A percentile compares a stretch with the other conserved stretches of the same genome.
Evolutionary conservation across 495 filamentous ascomycete species (phyloP).

Genomic region (Penicillium nucicola): DNA sequence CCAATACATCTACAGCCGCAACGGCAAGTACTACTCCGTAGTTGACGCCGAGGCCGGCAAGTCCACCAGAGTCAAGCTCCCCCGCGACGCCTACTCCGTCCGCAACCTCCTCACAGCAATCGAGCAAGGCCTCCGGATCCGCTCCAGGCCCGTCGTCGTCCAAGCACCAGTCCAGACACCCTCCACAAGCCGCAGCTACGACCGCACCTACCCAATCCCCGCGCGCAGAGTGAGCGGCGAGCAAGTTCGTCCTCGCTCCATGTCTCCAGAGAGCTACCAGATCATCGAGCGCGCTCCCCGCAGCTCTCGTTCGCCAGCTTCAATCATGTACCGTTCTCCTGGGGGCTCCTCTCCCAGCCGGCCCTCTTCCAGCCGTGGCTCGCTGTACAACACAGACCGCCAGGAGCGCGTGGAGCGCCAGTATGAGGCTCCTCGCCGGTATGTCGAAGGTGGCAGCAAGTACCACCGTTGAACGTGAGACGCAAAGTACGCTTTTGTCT

Average conservation of each 20-base stretch:
- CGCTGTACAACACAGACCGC: conserved; percentile 38
- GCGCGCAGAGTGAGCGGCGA: conserved; percentile 26
- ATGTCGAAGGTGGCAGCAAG: conserved; percentile 24
- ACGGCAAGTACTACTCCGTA: conserved; percentile 44
- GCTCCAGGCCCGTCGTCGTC: conserved; percentile 11
- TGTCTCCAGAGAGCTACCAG: conserved; percentile 17
- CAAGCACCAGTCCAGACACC: conserved; percentile 11
- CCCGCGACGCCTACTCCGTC: conserved; percentile 32
- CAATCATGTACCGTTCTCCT: conserved; percentile 35
- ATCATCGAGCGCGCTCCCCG: conserved; percentile 41
- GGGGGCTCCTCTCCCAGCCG: conserved; percentile 28
- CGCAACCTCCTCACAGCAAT: conserved; percentile 47
- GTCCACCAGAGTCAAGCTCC: conserved; percentile 47
- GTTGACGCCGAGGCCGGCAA: conserved; percentile 45
- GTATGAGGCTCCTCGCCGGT: conserved; percentile 23
- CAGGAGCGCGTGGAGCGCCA: conserved; percentile 36
- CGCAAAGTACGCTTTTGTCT: not conserved
- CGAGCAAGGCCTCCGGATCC: conserved; percentile 43
- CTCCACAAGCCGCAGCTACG: conserved; percentile 37
- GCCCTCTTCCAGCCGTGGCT: conserved; percentile 39
- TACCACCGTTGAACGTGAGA: conserved; percentile 30
- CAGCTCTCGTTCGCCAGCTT: conserved; percentile 6
- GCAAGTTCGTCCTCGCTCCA: conserved; percentile 15
- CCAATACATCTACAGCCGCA: conserved; percentile 47
- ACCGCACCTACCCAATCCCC: conserved; percentile 36